Base-by-base conservation (phyloP, 192 early-diverging fungal genomes). In the Rhizophagus clarus region DNA sequence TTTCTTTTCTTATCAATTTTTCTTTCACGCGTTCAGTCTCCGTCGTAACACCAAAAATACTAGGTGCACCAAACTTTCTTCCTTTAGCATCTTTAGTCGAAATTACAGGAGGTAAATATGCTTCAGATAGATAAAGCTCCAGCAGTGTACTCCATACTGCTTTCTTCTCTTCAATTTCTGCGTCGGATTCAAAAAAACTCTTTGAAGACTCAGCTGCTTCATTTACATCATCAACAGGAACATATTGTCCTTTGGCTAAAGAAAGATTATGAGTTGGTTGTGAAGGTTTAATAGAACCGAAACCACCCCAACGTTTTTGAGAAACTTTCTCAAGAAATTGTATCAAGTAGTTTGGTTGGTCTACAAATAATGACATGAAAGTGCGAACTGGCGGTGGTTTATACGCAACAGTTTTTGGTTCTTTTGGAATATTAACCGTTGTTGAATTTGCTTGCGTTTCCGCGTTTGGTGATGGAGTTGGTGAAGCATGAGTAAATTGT, bases 361-460 rank as follows among this genome's bases (percentile, higher is more conserved):
- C 93, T 2, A 97, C 96, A 89, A 96, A 99, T 32, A 97, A 84
- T 60, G 93, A 93, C 88, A 96, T 92, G 61, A 97, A 96, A n/a
- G 83, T 89, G n/a, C 89, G 85, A 60, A 91, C 88, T 0, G 87
- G 87, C 1, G 89, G 89, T 3, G 86, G 87, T 6, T 76, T 69
- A 49, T 90, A 90, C 17, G 81, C 82, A 4, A 73, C 45, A 68
- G 61, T 17, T 24, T 37, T 74, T 11, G 47, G 71, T 3, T 82
- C 74, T n/a, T 61, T 74, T 6, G 56, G 79, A 40, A 15, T 24
- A n/a, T 78, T 81, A 15, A 56, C 17, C 51, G 51, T 17, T 22
- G 51, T 56, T 56, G 6, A 3, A 56, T 80, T 68, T 4, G 76
- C 66, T 28, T 84, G 79, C 2, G 77, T 70, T 5, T 76, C 74